Evolutionary conservation across 2,329 filamentous ascomycete genomes (phyloP).

Genomic region (Colletotrichum horii): DNA sequence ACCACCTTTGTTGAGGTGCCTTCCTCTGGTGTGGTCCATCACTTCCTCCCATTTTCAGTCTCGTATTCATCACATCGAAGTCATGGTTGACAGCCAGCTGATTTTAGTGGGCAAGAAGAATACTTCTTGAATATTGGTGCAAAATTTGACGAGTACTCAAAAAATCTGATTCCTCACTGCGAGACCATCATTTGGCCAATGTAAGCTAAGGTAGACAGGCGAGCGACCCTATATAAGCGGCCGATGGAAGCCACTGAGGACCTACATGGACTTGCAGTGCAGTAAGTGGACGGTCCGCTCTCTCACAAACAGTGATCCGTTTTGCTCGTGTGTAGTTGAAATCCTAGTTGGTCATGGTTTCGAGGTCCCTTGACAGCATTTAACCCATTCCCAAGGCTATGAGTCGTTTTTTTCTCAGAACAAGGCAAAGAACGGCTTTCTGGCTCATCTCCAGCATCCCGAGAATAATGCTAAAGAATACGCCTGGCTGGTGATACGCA

Average conservation of each 20-base stretch:
- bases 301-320: no score
- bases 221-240: neutral
- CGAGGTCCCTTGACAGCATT: neutral
- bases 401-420: neutral
- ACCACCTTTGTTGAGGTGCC: neutral
- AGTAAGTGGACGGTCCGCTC: no score
- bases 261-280: no score
- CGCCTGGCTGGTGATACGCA: fast-evolving
- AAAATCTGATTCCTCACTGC: neutral
- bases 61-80: neutral
- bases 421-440: fast-evolving
- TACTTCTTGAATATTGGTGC: neutral
- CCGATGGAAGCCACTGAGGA: no score
- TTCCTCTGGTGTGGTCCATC: neutral
- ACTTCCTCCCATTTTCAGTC: fast-evolving
- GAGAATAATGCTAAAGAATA: neutral
- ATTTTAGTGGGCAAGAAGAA: neutral
- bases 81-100: neutral
- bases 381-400: no score
- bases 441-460: neutral
- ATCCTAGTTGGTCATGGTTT: neutral
- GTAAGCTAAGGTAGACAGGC: neutral
- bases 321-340: no score
- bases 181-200: neutral
- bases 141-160: neutral